These are phyloP conservation scores for Fusarium camptoceras DNA, from an alignment of 2,329 filamentous ascomycete genomes.

Conservation along the genomic window DNA sequence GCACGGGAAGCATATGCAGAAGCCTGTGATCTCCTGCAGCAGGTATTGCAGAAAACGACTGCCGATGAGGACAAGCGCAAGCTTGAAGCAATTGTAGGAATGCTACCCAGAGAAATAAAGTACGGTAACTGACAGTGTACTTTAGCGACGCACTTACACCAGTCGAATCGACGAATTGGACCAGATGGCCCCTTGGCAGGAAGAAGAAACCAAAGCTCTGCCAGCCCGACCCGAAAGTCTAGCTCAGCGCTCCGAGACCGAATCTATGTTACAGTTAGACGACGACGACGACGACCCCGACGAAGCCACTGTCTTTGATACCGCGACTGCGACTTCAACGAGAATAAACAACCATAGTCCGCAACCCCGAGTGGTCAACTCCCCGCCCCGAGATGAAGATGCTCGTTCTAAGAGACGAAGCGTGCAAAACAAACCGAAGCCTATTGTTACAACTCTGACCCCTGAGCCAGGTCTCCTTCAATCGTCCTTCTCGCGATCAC, in stretches of 20 bases:
- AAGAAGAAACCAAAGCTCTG: conserved; percentile 76
- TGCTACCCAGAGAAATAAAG: neutral
- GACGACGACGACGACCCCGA: conserved; percentile 57
- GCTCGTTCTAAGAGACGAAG: conserved; percentile 41
- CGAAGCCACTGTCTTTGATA: conserved; percentile 62
- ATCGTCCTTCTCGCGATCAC: conserved; percentile 66
- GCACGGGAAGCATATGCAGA: conserved; percentile 92
- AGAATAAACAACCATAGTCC: conserved; percentile 54
- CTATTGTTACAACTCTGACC: conserved; percentile 42
- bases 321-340: conserved; percentile 63
- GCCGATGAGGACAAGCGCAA: conserved; percentile 90
- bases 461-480: conserved; percentile 56
- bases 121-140: conserved; percentile 10
- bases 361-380: conserved; percentile 40
- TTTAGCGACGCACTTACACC: conserved; percentile 86
- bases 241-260: conserved; percentile 42
- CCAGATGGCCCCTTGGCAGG: conserved; percentile 70
- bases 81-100: conserved; percentile 86
- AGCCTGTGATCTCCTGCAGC: conserved; percentile 86
- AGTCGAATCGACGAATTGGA: conserved; percentile 89
- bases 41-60: conserved; percentile 86
- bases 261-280: conserved; percentile 42
- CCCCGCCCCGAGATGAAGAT: conserved; percentile 41
- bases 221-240: conserved; percentile 75
- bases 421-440: conserved; percentile 41